phyloP scores from a whole-genome alignment of 2,329 filamentous ascomycete genomes.

The Ilyonectria destructans region DNA sequence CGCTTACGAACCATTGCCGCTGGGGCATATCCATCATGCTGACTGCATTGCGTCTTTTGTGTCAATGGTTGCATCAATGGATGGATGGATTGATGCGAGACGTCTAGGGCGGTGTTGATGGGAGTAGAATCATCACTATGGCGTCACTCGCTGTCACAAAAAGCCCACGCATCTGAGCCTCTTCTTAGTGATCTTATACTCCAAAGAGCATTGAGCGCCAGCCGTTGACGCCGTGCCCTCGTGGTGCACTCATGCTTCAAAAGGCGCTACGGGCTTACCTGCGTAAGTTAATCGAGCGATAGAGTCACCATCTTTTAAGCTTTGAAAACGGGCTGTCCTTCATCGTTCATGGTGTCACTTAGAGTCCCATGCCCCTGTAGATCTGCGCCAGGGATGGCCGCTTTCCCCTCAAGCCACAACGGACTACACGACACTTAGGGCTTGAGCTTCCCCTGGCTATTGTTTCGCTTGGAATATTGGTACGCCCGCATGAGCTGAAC shows the following conservation, averaged over 20 bases:
- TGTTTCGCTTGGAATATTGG: conserved; percentile 3
- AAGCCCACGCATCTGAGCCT: too few relatives aligned
- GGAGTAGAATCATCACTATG: neutral
- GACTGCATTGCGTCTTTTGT: too few relatives aligned
- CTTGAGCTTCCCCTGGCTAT: neutral
- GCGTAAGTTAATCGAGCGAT: neutral
- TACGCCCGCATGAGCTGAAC: conserved; percentile 5
- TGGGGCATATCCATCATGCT: too few relatives aligned
- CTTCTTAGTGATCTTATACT: too few relatives aligned
- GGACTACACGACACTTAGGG: neutral
- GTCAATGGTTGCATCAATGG: neutral
- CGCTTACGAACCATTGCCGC: too few relatives aligned
- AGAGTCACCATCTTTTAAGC: conserved; percentile 7
- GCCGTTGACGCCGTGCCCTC: neutral
- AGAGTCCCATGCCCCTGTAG: conserved; percentile 19
- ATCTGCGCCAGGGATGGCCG: conserved; percentile 30
- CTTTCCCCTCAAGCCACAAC: conserved; percentile 28
- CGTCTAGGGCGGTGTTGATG: neutral
- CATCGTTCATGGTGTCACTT: conserved; percentile 20
- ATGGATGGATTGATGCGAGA: neutral
- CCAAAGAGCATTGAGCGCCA: too few relatives aligned
- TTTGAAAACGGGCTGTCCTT: conserved; percentile 22
- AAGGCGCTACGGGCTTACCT: neutral
- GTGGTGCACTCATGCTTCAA: neutral
- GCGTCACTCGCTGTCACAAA: neutral